phyloP scores from a whole-genome alignment of 2,329 filamentous ascomycete genomes.

The Sclerotinia trifoliorum region DNA sequence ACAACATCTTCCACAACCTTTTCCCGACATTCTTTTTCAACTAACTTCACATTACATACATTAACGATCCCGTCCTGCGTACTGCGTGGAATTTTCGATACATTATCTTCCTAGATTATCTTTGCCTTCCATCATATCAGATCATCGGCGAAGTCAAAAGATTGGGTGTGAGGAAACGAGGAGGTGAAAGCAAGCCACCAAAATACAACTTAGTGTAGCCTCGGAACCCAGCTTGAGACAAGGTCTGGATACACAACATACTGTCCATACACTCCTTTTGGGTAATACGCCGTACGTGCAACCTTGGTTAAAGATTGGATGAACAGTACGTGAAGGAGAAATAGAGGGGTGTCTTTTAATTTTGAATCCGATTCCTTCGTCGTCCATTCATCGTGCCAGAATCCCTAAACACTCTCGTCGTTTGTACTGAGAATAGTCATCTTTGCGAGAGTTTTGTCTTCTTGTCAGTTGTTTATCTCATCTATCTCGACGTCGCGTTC shows the following conservation, averaged over 20 bases:
- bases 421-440: constrained; percentile 1
- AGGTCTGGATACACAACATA: constrained; percentile 18
- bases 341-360: constrained; percentile 6
- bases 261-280: constrained; percentile 11
- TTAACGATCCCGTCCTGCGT: constrained; percentile 11
- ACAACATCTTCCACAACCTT: constrained; percentile 11
- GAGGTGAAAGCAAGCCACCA: constrained; percentile 8
- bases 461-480: constrained; percentile 9
- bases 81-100: constrained; percentile 19
- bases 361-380: constrained; percentile 7
- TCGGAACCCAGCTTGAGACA: constrained; percentile 14
- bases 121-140: constrained; percentile 6
- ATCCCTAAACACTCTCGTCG: not conserved
- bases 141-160: not conserved
- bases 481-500: not conserved
- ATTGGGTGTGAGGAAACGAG: constrained; percentile 10
- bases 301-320: constrained; percentile 11
- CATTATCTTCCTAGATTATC: constrained; percentile 11
- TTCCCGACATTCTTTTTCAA: constrained; percentile 6
- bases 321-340: constrained; percentile 15
- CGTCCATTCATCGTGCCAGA: not conserved
- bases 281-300: constrained; percentile 10
- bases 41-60: not conserved
- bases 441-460: constrained; percentile 5
- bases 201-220: not conserved